A percentile compares a stretch with the other conserved stretches of the same genome.
These are phyloP conservation scores for Hyaloscypha finlandica DNA, from an alignment of 495 filamentous ascomycete species.

Conservation along the genomic window DNA sequence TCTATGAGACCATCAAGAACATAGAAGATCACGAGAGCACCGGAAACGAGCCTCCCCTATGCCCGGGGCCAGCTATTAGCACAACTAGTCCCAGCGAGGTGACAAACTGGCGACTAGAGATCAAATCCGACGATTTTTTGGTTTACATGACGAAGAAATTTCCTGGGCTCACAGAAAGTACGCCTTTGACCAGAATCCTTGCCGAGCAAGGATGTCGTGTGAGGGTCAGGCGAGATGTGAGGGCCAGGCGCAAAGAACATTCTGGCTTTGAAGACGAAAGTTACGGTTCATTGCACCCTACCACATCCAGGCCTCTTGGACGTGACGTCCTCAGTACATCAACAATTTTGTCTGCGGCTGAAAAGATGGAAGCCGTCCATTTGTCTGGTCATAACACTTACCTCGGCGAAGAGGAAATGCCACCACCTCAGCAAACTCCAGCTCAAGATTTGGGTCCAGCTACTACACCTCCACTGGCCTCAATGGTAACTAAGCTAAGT, in stretches of 20 bases:
- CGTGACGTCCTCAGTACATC: too few species aligned
- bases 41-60: background rate
- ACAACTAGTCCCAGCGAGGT: constrained; percentile 28
- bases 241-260: constrained; percentile 74
- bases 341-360: too few species aligned
- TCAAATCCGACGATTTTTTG: constrained; percentile 80
- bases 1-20: background rate
- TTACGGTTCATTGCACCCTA: background rate
- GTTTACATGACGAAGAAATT: constrained; percentile 98
- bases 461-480: too few species aligned
- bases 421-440: too few species aligned
- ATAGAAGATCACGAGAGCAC: background rate
- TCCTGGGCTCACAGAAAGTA: constrained; percentile 89
- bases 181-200: constrained; percentile 79
- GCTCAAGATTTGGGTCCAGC: too few species aligned
- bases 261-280: background rate
- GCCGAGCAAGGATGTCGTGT: constrained; percentile 97
- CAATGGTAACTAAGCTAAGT: too few species aligned
- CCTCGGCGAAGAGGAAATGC: too few species aligned
- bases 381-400: too few species aligned
- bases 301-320: too few species aligned
- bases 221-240: constrained; percentile 92
- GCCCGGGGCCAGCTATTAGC: background rate
- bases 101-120: constrained; percentile 62
- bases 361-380: too few species aligned